phyloP scores from a whole-genome alignment of 169 alveolate genomes.

The Toxoplasma gondii region DNA sequence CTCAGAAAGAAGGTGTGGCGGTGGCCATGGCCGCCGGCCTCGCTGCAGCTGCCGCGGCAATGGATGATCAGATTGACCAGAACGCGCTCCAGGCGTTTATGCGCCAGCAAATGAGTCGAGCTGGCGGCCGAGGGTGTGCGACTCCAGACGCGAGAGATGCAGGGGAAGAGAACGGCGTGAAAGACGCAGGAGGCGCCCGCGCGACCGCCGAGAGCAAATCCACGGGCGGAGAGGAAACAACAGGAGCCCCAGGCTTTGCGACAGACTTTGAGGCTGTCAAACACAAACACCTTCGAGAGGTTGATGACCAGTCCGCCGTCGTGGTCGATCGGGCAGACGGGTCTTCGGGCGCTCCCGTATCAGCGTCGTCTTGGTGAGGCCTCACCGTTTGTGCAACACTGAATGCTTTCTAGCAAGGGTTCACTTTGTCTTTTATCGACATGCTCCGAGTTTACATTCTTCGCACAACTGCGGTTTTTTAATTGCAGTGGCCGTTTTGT shows the following conservation, averaged over 20 bases:
- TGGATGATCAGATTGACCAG: slow-evolving; percentile 24
- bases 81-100: not conserved
- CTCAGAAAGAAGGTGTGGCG: not conserved
- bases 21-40: slow-evolving; percentile 20
- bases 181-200: not conserved
- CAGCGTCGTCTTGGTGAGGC: slow-evolving; percentile 36
- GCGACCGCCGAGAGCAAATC: not conserved
- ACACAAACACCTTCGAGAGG: slow-evolving; percentile 33
- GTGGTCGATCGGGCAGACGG: slow-evolving; percentile 40
- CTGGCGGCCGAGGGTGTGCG: not conserved
- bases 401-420: not conserved
- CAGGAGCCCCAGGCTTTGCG: not conserved
- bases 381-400: not conserved
- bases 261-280: slow-evolving; percentile 21
- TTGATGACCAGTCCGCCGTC: slow-evolving; percentile 23
- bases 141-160: not conserved
- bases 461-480: too few species aligned
- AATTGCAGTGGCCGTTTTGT: too few species aligned
- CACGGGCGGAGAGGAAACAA: not conserved
- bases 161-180: not conserved
- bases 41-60: slow-evolving; percentile 40
- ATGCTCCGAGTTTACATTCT: not conserved
- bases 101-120: slow-evolving; percentile 31
- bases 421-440: not conserved
- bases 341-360: not conserved